Conservation (phyloP, 192 early-diverging fungal species). For the Jimgerdemannia flammicorona region DNA sequence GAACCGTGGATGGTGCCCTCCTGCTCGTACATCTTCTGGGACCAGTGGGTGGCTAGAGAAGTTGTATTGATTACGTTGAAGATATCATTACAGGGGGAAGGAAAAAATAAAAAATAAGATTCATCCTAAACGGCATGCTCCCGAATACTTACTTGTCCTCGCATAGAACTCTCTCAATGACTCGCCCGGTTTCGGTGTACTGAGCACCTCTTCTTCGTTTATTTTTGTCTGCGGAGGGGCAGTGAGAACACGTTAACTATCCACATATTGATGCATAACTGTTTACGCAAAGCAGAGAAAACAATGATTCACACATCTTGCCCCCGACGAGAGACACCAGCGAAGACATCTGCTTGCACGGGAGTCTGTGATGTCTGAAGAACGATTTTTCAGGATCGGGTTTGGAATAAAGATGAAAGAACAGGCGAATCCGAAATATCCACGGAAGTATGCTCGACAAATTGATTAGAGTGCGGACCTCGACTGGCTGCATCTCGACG, state of each 20-base stretch:
- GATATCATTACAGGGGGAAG: too few species aligned
- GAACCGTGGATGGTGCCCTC: slow-evolving; percentile 21
- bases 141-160: slow-evolving; percentile 32
- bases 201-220: slow-evolving; percentile 35
- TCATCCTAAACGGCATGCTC: too few species aligned
- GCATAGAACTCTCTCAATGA: slow-evolving; percentile 42
- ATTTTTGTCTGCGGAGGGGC: slow-evolving; percentile 6
- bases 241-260: neutral
- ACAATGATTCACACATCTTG: neutral
- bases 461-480: neutral
- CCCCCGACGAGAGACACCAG: neutral
- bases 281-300: too few species aligned
- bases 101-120: too few species aligned
- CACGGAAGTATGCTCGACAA: too few species aligned
- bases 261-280: neutral
- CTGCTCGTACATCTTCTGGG: slow-evolving; percentile 35
- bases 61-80: neutral
- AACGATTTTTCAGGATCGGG: too few species aligned
- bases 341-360: neutral
- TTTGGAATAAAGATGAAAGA: too few species aligned
- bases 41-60: slow-evolving; percentile 36
- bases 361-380: neutral
- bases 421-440: too few species aligned
- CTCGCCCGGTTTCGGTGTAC: slow-evolving; percentile 38
- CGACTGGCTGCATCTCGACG: neutral